Base-by-base conservation (phyloP, 1,139 yeast genomes). In the Arxiozyma telluris region DNA sequence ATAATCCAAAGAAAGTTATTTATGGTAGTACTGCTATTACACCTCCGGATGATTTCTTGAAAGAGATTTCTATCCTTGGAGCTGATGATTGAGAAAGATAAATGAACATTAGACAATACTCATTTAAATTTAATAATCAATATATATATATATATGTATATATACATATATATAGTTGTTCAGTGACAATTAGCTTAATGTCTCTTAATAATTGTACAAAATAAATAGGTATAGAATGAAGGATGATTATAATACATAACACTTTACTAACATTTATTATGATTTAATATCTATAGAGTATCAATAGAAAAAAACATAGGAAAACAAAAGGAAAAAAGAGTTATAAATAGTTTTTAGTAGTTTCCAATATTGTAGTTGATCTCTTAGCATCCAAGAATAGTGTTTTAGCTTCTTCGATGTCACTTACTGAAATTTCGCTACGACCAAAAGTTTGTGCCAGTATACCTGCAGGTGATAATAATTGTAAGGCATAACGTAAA, bases 381-480 rank as follows among this genome's bases (percentile, higher is more conserved):
- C 97, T 82, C 66, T 82, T 82, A 44, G 96, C 91, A 70, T 93
- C 98, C 67, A 94, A 77, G 70, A 94, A 93, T 65, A 93, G 77
- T 49, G 77, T 68, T 70, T 88, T 88, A 61, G 96, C 89, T 71
- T 93, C 98, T 60, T 87, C 95, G 53, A 94, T 76, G 67, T 94
- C 98, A 27, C 75, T 76, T 12, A 79, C 75, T 27, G 75, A 74
- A 55, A 94, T 84, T 67, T 87, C 93, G 47, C 75, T 72, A 59
- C 96, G 84, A 51, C 88, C 87, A 57, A 81, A 78, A 38, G 89
- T 79, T 62, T 80, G 78, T 48, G 96, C 84, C 60, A 93, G 77
- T 49, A 94, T 81, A 53, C 90, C 94, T 4, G 96, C 84, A 20
- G 98, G 98, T 0, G 97, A 84, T 67, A 93, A 76, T 61, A 93